These are phyloP conservation scores for Umbelopsis isabellina DNA, from an alignment of 192 early-diverging fungal species.

Conservation along the genomic window DNA sequence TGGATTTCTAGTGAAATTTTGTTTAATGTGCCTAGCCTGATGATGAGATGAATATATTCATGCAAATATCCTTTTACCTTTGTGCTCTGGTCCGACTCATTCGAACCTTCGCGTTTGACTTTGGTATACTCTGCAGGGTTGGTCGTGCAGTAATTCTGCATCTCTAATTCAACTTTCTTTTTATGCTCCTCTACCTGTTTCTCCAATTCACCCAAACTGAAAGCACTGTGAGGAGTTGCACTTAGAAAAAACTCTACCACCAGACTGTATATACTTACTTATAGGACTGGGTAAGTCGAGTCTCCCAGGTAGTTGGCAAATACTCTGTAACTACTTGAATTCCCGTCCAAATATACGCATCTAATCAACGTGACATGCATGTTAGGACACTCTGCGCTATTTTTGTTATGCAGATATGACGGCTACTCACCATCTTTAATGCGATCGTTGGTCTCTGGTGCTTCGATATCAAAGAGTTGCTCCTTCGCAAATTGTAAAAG, in stretches of 20 bases:
- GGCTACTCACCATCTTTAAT: neutral
- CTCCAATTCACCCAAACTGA: slow-evolving; percentile 5
- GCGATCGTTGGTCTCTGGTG: neutral
- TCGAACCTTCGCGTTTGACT: neutral
- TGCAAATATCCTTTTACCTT: neutral
- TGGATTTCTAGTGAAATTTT: slow-evolving; percentile 41
- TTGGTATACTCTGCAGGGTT: slow-evolving; percentile 17
- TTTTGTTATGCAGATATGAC: too few relatives aligned
- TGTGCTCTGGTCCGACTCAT: neutral
- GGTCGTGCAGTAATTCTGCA: slow-evolving; percentile 8
- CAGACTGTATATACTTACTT: neutral
- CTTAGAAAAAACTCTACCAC: too few relatives aligned
- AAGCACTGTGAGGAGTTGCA: neutral
- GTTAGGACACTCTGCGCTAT: neutral
- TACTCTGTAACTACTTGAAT: slow-evolving; percentile 17
- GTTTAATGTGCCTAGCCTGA: too few relatives aligned
- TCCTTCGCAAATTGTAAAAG: slow-evolving; percentile 3
- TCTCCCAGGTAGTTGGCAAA: neutral
- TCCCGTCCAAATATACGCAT: neutral
- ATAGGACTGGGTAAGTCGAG: neutral
- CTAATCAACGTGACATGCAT: neutral
- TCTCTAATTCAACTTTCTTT: neutral
- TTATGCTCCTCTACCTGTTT: slow-evolving; percentile 14
- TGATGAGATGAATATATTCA: too few relatives aligned
- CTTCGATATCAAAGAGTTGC: slow-evolving; percentile 8